These are phyloP conservation scores for Penicillium vulpinum DNA, from an alignment of 2,329 filamentous ascomycete genomes.

Conservation along the genomic window DNA sequence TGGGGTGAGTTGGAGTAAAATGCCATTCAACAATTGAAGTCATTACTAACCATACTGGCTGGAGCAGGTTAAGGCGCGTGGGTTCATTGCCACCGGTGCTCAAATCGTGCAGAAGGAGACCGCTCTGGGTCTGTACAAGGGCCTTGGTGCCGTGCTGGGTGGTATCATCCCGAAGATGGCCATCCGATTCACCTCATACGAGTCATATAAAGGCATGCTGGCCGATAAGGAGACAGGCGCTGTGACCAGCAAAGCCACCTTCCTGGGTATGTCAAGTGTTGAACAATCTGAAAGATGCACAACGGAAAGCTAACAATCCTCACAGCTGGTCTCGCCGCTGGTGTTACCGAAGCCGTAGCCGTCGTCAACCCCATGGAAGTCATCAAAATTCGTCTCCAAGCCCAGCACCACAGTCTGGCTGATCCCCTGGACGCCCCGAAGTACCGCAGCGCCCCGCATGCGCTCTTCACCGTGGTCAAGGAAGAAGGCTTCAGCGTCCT, in stretches of 20 bases:
- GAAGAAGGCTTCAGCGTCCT: constrained; percentile 87
- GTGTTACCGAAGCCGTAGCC: constrained; percentile 92
- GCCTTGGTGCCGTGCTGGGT: constrained; percentile 91
- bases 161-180: constrained; percentile 99
- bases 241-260: constrained; percentile 71
- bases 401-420: constrained; percentile 96
- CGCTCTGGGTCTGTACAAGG: constrained; percentile 92
- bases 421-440: constrained; percentile 95
- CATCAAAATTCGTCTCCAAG: constrained; percentile 96
- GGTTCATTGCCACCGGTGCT: constrained; percentile 80
- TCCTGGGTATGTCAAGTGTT: constrained; percentile 56
- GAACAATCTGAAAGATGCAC: neutral
- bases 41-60: constrained; percentile 11
- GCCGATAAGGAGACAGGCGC: constrained; percentile 66
- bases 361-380: constrained; percentile 99
- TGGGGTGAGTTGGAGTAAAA: constrained; percentile 58
- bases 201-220: constrained; percentile 85
- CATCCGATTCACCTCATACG: constrained; percentile 96
- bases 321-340: constrained; percentile 80
- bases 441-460: constrained; percentile 89
- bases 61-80: constrained; percentile 67
- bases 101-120: constrained; percentile 91
- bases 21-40: neutral
- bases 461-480: constrained; percentile 80
- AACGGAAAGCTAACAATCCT: neutral